Conservation (phyloP, 2,329 filamentous ascomycete species). For the Neodidymelliopsis sp. region DNA sequence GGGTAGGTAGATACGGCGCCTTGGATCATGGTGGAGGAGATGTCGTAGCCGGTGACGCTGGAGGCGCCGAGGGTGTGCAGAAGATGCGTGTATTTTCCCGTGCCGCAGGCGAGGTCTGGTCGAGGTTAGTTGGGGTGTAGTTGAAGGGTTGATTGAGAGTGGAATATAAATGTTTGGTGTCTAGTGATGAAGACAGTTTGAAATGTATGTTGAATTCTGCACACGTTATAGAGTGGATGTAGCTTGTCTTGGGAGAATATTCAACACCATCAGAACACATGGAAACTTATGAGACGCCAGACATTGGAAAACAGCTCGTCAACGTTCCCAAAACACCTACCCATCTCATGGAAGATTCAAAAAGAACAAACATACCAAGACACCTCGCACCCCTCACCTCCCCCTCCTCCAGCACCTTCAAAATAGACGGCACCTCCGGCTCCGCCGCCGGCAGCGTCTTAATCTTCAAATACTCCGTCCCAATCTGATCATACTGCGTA, state of each 20-base stretch:
- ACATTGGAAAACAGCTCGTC: no score
- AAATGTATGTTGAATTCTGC: no score
- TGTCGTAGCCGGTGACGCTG: conserved; percentile 35
- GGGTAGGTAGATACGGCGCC: conserved; percentile 31
- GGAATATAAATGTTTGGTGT: not conserved
- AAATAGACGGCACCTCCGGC: conserved; percentile 31
- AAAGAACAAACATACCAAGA: conserved; percentile 32
- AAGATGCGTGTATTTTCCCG: conserved; percentile 36
- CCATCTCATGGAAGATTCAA: no score
- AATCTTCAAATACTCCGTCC: conserved; percentile 34
- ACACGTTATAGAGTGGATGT: no score
- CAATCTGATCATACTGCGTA: conserved; percentile 42
- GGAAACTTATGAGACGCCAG: no score
- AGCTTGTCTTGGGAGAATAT: no score
- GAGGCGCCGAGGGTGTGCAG: conserved; percentile 32
- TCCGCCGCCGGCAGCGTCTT: conserved; percentile 31
- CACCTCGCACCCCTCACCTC: conserved; percentile 30
- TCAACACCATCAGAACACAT: no score
- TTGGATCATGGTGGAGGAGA: conserved; percentile 37
- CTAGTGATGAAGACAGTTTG: no score
- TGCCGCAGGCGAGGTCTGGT: conserved; percentile 42
- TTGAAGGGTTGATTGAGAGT: not conserved
- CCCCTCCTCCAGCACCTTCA: conserved; percentile 32
- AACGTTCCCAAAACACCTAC: no score
- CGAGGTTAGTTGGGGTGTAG: not conserved